Evolutionary conservation across 2,329 filamentous ascomycete genomes (phyloP), one percentile per base, ranked within the genome.

Genomic region (Thermoascus crustaceus): DNA sequence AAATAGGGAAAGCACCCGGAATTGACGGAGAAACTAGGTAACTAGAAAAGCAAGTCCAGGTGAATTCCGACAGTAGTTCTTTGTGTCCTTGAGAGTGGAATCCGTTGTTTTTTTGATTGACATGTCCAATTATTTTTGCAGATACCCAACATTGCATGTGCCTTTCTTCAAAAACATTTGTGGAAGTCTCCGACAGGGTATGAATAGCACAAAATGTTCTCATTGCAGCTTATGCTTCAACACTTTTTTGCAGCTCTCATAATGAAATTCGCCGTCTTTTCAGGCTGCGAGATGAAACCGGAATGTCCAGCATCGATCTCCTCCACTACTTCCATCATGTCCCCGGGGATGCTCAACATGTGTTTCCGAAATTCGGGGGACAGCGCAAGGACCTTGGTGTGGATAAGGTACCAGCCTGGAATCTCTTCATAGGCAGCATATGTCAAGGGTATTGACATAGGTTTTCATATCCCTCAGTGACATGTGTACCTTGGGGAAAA

Each of bases 211-310:
- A n/a, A n/a, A n/a, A n/a, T n/a, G n/a, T n/a, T n/a, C n/a, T n/a
- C n/a, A n/a, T n/a, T n/a, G n/a, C n/a, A n/a, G n/a, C n/a, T n/a
- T n/a, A n/a, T n/a, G n/a, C n/a, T n/a, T n/a, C n/a, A n/a, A n/a
- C n/a, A n/a, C n/a, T n/a, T 29, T 16, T 29, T 13, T 9, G 26
- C 26, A 29, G 26, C 26, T 29, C 14, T 29, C 9, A 29, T 29
- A 14, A 17, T 29, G n/a, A 29, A 29, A 10, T 29, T 9, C 26
- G 6, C 26, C 9, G n/a, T 17, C 26, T 29, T 7, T 10, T 4
- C 26, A 9, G 13, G 26, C n/a, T 18, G 26, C 7, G 13, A 1
- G 13, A 29, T 29, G 26, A 17, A 29, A 8, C 7, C 16, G 18
- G 13, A 29, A 16, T 29, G 26, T 9, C 13, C 26, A 16, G 26